A percentile compares a stretch with the other conserved stretches of the same genome.
phyloP scores from a whole-genome alignment of 768 basidiomycete species.

The Boletus rubescentipes region DNA sequence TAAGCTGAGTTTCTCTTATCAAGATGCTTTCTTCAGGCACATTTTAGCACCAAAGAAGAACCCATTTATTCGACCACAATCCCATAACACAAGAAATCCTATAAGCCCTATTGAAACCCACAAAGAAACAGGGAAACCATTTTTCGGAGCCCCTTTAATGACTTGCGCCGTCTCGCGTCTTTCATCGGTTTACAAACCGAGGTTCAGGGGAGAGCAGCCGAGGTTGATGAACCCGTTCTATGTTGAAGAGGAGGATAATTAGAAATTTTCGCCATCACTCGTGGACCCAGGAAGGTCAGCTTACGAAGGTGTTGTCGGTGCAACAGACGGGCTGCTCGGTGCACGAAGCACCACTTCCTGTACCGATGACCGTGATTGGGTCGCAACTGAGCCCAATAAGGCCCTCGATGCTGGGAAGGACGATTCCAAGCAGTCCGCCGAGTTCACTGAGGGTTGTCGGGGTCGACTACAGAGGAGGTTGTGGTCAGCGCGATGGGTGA shows the following conservation, averaged over 20 bases:
- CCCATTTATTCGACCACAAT: not conserved
- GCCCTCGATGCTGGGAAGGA: not conserved
- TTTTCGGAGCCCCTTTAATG: not conserved
- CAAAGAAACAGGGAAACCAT: not conserved
- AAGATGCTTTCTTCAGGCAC: too few relatives aligned
- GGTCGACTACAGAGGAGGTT: not conserved
- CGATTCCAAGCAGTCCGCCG: not conserved
- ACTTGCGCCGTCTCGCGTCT: not conserved
- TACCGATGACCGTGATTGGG: not conserved
- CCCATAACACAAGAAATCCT: not conserved
- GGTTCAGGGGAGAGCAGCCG: constrained; percentile 11
- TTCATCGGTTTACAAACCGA: not conserved
- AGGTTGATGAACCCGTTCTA: constrained; percentile 11
- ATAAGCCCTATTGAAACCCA: not conserved
- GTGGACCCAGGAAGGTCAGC: not conserved
- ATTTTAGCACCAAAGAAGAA: too few relatives aligned
- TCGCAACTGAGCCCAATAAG: constrained; percentile 5
- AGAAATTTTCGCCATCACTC: not conserved
- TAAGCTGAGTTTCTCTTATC: too few relatives aligned
- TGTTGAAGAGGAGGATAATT: not conserved
- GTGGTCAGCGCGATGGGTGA: not conserved
- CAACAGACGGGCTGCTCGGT: constrained; percentile 15
- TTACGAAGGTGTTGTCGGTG: constrained; percentile 7
- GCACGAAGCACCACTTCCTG: not conserved
- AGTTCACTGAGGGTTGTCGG: not conserved